phyloP scores from a whole-genome alignment of 805 yeast species.

The Suhomyces sp. region DNA sequence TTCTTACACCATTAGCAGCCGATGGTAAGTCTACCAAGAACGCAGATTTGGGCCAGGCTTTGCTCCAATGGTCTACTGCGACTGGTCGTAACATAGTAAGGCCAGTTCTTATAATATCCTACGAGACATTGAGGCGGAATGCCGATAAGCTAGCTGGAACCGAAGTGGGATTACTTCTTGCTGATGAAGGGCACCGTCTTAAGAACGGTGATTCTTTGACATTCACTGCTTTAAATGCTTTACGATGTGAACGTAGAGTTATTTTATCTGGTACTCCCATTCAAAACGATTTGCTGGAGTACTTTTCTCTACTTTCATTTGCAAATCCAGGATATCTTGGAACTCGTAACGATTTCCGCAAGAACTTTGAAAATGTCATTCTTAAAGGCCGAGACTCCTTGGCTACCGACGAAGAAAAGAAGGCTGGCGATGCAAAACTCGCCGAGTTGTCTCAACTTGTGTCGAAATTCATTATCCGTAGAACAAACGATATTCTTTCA shows the following conservation, averaged over 20 bases:
- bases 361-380: conserved; percentile 77
- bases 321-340: conserved; percentile 95
- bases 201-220: conserved; percentile 85
- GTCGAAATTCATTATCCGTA: conserved; percentile 84
- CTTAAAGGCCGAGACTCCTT: conserved; percentile 85
- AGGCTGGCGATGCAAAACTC: conserved; percentile 65
- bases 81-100: conserved; percentile 84
- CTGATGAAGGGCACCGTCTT: conserved; percentile 44
- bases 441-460: conserved; percentile 71
- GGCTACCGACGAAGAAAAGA: conserved; percentile 77
- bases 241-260: conserved; percentile 83
- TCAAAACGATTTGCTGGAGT: conserved; percentile 92
- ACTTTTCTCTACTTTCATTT: conserved; percentile 83
- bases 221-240: conserved; percentile 78
- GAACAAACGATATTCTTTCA: conserved; percentile 92
- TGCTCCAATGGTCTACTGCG: conserved; percentile 84
- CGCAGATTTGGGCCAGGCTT: conserved; percentile 61
- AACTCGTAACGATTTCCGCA: conserved; percentile 75
- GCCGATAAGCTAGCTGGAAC: conserved; percentile 70
- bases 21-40: conserved; percentile 86
- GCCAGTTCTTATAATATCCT: conserved; percentile 90
- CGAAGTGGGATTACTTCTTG: conserved; percentile 81
- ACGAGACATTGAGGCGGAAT: conserved; percentile 88
- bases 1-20: conserved; percentile 80
- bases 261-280: conserved; percentile 96